A percentile compares a stretch with the other conserved stretches of the same genome.
phyloP scores from a whole-genome alignment of 192 early-diverging fungal species.

The Umbelopsis sp. region DNA sequence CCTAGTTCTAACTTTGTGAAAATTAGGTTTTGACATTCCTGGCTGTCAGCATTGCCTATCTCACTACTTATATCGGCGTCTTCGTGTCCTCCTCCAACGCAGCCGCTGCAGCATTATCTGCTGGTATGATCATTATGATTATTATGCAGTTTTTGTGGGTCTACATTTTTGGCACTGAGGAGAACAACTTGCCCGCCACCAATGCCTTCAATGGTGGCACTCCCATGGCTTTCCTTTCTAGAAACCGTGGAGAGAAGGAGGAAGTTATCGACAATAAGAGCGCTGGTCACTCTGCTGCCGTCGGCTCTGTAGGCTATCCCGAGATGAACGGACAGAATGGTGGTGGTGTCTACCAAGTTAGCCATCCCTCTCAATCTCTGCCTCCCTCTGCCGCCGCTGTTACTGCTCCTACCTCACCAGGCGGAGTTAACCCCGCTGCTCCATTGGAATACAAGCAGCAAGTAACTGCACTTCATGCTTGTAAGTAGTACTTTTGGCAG shows the following conservation, averaged over 20 bases:
- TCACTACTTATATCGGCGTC: slow-evolving; percentile 22
- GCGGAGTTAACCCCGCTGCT: not conserved
- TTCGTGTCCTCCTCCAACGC: not conserved
- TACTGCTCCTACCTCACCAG: slow-evolving; percentile 3
- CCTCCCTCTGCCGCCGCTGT: not conserved
- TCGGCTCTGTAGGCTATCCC: not conserved
- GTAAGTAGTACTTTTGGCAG: slow-evolving; percentile 26
- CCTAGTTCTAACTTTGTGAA: too few relatives aligned
- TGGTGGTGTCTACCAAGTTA: slow-evolving; percentile 7
- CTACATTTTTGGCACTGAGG: slow-evolving; percentile 57
- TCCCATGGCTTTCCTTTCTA: not conserved
- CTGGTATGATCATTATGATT: slow-evolving; percentile 31
- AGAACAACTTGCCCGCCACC: not conserved
- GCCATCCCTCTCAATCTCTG: slow-evolving; percentile 5
- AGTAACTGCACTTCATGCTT: slow-evolving; percentile 73
- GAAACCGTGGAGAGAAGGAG: slow-evolving; percentile 6
- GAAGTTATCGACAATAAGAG: not conserved
- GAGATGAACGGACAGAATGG: slow-evolving; percentile 19
- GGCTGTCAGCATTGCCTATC: slow-evolving; percentile 26
- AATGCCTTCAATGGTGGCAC: not conserved
- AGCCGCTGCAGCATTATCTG: slow-evolving; percentile 4
- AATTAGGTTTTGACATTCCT: slow-evolving; percentile 29
- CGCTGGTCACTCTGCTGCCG: slow-evolving; percentile 4
- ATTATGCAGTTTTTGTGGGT: slow-evolving; percentile 63
- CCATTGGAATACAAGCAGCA: slow-evolving; percentile 56